Percentiles rank a stretch among this genome's conserved stretches.
Evolutionary conservation across 2,329 filamentous ascomycete species (phyloP).

Genomic region (Aspergillus transmontanensis): DNA sequence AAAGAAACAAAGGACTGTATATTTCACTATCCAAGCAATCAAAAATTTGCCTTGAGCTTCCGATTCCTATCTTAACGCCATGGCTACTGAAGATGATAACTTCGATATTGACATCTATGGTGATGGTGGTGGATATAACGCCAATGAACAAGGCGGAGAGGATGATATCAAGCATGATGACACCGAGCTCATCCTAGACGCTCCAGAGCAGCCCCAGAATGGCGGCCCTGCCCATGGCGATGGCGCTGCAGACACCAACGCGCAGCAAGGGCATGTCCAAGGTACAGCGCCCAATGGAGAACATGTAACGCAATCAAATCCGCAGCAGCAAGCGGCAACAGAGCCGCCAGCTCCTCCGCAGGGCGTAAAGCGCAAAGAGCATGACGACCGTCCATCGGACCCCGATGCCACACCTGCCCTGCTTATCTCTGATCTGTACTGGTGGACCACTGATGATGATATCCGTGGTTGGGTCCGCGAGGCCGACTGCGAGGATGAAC

Average conservation of each 20-base stretch:
- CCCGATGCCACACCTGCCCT: slow-evolving; percentile 69
- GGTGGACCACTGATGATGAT: slow-evolving; percentile 97
- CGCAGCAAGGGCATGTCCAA: slow-evolving; percentile 30
- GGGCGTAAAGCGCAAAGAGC: slow-evolving; percentile 64
- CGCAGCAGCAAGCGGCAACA: slow-evolving; percentile 24
- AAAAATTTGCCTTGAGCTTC: slow-evolving; percentile 35
- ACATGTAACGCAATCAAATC: slow-evolving; percentile 23
- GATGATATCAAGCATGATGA: slow-evolving; percentile 40
- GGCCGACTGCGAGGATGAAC: slow-evolving; percentile 77
- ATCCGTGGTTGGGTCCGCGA: slow-evolving; percentile 82
- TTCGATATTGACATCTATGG: slow-evolving; percentile 73
- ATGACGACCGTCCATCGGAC: slow-evolving; percentile 58
- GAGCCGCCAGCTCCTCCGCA: slow-evolving; percentile 49
- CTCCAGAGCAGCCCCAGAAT: slow-evolving; percentile 36
- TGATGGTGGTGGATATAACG: slow-evolving; percentile 55
- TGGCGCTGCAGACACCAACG: slow-evolving; percentile 20
- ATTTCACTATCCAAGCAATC: slow-evolving; percentile 36
- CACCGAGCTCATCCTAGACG: slow-evolving; percentile 42
- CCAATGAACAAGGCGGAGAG: slow-evolving; percentile 49
- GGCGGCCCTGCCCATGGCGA: slow-evolving; percentile 20
- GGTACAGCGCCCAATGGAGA: slow-evolving; percentile 29
- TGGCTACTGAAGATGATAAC: slow-evolving; percentile 65
- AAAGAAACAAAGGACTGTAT: slow-evolving; percentile 40
- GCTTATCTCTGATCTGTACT: slow-evolving; percentile 85
- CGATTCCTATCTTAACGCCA: slow-evolving; percentile 36